phyloP scores from a whole-genome alignment of 2,329 filamentous ascomycete species.

The Penicillium carneum region DNA sequence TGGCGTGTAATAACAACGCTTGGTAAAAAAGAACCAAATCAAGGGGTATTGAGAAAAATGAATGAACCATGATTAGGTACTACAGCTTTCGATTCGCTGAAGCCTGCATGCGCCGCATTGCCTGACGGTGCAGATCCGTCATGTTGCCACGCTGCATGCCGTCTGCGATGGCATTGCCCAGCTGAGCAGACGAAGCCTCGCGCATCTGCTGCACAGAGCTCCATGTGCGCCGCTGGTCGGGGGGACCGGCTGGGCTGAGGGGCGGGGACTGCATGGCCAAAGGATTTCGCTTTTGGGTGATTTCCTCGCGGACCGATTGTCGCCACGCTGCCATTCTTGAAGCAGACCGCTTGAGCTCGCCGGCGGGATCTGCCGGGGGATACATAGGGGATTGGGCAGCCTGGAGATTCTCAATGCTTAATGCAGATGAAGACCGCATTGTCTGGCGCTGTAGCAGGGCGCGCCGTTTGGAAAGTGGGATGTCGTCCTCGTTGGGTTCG shows the following conservation, averaged over 20 bases:
- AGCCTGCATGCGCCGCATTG: constrained; percentile 79
- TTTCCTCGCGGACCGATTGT: constrained; percentile 68
- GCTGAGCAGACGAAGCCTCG: constrained; percentile 63
- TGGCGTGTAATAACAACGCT: background rate
- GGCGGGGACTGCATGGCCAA: constrained; percentile 40
- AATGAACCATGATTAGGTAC: constrained; percentile 1
- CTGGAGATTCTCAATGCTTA: constrained; percentile 52
- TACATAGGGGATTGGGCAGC: constrained; percentile 3
- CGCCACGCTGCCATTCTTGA: constrained; percentile 72
- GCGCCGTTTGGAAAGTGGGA: constrained; percentile 74
- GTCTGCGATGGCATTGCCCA: constrained; percentile 72
- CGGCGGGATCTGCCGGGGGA: constrained; percentile 21
- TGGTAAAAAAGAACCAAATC: constrained; percentile 15
- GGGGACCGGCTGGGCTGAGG: constrained; percentile 46
- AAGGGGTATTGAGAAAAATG: constrained; percentile 25
- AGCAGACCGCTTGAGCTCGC: constrained; percentile 47
- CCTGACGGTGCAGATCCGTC: constrained; percentile 77
- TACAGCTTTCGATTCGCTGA: constrained; percentile 55
- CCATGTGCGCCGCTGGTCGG: constrained; percentile 69
- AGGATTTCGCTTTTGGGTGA: constrained; percentile 52
- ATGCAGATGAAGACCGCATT: constrained; percentile 58
- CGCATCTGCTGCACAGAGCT: constrained; percentile 67
- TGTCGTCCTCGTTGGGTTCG: constrained; percentile 64
- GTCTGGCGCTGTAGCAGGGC: constrained; percentile 66
- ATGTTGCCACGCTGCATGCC: constrained; percentile 78